Evolutionary conservation across 768 basidiomycete genomes (phyloP).

Genomic region (Daedaleopsis nitida): DNA sequence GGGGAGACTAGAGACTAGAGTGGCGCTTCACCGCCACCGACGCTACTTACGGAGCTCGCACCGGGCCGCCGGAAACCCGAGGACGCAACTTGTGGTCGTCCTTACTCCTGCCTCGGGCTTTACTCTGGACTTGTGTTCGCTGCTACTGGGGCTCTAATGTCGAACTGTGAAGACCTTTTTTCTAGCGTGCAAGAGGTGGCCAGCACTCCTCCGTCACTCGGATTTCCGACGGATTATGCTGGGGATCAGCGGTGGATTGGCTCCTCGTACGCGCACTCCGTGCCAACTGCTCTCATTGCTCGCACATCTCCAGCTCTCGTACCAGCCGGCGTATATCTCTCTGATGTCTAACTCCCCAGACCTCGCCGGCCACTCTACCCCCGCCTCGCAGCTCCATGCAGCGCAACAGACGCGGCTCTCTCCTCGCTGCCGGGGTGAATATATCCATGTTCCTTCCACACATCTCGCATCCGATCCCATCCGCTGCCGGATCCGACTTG

Average conservation of each 20-base stretch:
- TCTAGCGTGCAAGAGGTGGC: conserved; percentile 60
- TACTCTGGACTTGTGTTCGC: too few species aligned
- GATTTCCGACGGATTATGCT: conserved; percentile 50
- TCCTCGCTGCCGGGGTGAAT: conserved; percentile 33
- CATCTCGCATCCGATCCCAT: conserved; percentile 85
- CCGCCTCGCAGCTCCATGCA: conserved; percentile 53
- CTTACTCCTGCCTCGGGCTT: too few species aligned
- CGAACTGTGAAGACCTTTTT: conserved; percentile 66
- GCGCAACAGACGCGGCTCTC: conserved; percentile 36
- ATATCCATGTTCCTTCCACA: conserved; percentile 75
- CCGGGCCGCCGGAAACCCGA: too few species aligned
- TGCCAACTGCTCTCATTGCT: conserved; percentile 57
- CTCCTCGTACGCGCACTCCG: conserved; percentile 42
- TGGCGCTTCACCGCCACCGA: too few species aligned
- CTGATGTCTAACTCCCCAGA: conserved; percentile 37
- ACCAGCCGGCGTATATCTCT: conserved; percentile 82
- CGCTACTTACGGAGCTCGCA: too few species aligned
- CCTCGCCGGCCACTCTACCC: conserved; percentile 36
- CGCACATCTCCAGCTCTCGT: conserved; percentile 70
- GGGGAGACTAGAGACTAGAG: too few species aligned
- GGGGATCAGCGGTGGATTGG: conserved; percentile 53
- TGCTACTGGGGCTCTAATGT: conserved; percentile 19
- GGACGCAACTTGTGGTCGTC: too few species aligned
- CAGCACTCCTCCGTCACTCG: conserved; percentile 64
- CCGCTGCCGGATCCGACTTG: conserved; percentile 69